These are phyloP conservation scores for Mycena floridula DNA, from an alignment of 768 basidiomycete species.

Conservation along the genomic window DNA sequence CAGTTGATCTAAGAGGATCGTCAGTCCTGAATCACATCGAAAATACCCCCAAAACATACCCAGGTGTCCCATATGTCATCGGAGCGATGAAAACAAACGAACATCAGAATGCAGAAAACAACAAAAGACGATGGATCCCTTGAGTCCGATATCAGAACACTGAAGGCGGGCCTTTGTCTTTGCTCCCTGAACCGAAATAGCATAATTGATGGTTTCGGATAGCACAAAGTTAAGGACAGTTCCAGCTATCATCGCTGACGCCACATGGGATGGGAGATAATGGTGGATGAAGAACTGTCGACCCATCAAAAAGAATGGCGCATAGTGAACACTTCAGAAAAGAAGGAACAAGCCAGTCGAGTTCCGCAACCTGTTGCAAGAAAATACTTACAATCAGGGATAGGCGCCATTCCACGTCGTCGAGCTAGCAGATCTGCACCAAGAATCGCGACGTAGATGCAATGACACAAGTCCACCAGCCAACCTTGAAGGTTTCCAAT, in stretches of 20 bases:
- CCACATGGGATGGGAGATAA: slow-evolving; percentile 94
- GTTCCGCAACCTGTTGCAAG: slow-evolving; percentile 92
- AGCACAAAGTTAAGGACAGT: slow-evolving; percentile 86
- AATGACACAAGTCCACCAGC: slow-evolving; percentile 90
- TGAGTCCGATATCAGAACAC: slow-evolving; percentile 71
- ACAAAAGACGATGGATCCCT: slow-evolving; percentile 61
- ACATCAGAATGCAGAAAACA: slow-evolving; percentile 54
- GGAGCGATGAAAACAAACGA: slow-evolving; percentile 78
- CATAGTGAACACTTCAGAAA: slow-evolving; percentile 92
- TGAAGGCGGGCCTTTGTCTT: slow-evolving; percentile 49
- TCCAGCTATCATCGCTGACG: slow-evolving; percentile 88
- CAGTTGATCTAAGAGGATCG: slow-evolving; percentile 56
- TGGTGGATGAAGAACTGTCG: slow-evolving; percentile 97
- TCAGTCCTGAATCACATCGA: not conserved
- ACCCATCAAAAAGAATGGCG: slow-evolving; percentile 97
- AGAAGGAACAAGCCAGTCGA: slow-evolving; percentile 93
- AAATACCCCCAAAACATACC: slow-evolving; percentile 51
- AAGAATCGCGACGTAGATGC: slow-evolving; percentile 85
- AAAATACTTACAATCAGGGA: slow-evolving; percentile 87
- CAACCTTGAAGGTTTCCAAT: slow-evolving; percentile 92
- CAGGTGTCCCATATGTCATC: slow-evolving; percentile 93
- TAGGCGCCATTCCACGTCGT: slow-evolving; percentile 76
- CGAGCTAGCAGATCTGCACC: slow-evolving; percentile 87
- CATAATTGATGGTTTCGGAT: slow-evolving; percentile 88
- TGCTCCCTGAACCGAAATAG: slow-evolving; percentile 75